These are phyloP conservation scores for Syncephalastrum racemosum DNA, from an alignment of 371 early-diverging fungal genomes.

Conservation along the genomic window DNA sequence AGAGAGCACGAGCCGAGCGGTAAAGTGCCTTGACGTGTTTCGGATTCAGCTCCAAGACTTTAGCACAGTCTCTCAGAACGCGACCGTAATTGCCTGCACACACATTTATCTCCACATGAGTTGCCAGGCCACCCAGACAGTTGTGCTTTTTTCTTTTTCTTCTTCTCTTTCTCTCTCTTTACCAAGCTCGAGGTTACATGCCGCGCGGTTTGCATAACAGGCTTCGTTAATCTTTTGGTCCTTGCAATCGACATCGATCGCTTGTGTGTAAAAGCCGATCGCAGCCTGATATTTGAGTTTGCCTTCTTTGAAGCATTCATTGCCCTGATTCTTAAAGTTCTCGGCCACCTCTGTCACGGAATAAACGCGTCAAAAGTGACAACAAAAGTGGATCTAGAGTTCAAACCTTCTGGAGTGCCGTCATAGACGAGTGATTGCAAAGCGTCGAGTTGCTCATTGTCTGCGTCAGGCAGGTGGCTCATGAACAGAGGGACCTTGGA, in stretches of 20 bases:
- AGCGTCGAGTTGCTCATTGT: conserved; percentile 81
- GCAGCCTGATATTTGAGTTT: conserved; percentile 75
- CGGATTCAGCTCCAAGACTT: conserved; percentile 77
- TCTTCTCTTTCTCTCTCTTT: too few relatives aligned
- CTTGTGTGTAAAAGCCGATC: conserved; percentile 84
- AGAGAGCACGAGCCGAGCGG: conserved; percentile 84
- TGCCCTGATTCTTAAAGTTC: conserved; percentile 96
- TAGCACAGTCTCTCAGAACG: conserved; percentile 86
- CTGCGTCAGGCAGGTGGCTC: conserved; percentile 74
- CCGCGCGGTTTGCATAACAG: conserved; percentile 88
- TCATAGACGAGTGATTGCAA: conserved; percentile 88
- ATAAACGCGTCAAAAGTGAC: neutral
- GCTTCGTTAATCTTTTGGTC: conserved; percentile 76
- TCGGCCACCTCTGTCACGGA: conserved; percentile 79
- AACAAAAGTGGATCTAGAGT: neutral
- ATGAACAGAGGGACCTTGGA: conserved; percentile 91
- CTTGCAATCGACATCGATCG: conserved; percentile 76
- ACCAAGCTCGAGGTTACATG: conserved; percentile 88
- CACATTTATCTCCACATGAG: conserved; percentile 1
- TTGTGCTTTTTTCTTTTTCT: neutral
- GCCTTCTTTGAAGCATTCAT: conserved; percentile 84
- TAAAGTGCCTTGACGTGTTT: conserved; percentile 90
- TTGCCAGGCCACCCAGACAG: neutral
- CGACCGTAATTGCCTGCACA: conserved; percentile 73
- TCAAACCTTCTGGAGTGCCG: conserved; percentile 91